These are phyloP conservation scores for Phytophthora ohioensis DNA, from an alignment of 352 stramenopile species.

Conservation along the genomic window DNA sequence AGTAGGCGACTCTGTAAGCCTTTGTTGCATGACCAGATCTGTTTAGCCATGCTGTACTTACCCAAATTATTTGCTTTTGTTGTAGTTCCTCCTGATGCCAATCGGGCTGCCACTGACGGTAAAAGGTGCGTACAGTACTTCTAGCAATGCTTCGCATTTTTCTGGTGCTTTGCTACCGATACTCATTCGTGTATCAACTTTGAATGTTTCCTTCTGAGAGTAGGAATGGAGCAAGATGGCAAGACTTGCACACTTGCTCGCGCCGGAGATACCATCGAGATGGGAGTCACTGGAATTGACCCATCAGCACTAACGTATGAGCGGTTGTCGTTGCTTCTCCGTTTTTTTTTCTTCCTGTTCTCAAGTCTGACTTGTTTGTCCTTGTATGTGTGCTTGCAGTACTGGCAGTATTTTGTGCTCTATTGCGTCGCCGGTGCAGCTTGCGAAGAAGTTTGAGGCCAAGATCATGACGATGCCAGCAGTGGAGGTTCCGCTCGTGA, in stretches of 20 bases:
- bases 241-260: constrained; percentile 65
- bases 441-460: constrained; percentile 81
- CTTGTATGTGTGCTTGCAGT: constrained; percentile 27
- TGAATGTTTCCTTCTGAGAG: constrained; percentile 28
- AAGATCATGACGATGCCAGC: constrained; percentile 93
- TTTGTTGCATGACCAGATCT: neutral
- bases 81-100: constrained; percentile 73
- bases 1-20: constrained; percentile 70
- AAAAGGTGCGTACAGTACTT: constrained; percentile 39
- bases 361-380: constrained; percentile 12
- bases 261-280: constrained; percentile 81
- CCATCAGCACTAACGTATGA: constrained; percentile 66
- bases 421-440: constrained; percentile 75
- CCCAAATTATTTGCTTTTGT: neutral
- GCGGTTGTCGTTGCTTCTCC: neutral
- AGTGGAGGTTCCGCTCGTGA: constrained; percentile 87
- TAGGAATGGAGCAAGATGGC: constrained; percentile 84
- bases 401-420: constrained; percentile 89
- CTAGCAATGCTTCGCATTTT: neutral
- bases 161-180: neutral
- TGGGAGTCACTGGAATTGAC: constrained; percentile 83
- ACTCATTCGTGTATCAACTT: constrained; percentile 2
- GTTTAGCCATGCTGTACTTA: neutral
- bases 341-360: neutral
- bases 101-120: constrained; percentile 61